Evolutionary conservation across 208 protist genomes (phyloP).

Genomic region (Sergeia podlipaevii): DNA sequence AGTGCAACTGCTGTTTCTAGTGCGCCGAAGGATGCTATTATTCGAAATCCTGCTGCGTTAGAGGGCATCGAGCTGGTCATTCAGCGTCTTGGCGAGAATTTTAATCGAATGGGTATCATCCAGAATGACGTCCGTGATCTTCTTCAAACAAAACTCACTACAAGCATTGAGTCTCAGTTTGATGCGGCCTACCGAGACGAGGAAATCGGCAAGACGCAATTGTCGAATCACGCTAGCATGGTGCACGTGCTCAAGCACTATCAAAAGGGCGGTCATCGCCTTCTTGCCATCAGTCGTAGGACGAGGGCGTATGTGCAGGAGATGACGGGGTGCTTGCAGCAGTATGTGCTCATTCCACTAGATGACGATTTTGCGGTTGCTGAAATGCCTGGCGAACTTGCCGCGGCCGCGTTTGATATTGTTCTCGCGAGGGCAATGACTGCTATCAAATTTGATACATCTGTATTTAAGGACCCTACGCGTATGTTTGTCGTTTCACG

Average conservation of each 20-base stretch:
- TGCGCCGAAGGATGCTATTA: slow-evolving; percentile 15
- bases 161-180: slow-evolving; percentile 41
- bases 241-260: slow-evolving; percentile 61
- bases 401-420: slow-evolving; percentile 46
- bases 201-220: slow-evolving; percentile 34
- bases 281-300: slow-evolving; percentile 48
- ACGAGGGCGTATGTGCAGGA: slow-evolving; percentile 39
- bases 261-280: slow-evolving; percentile 60
- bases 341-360: slow-evolving; percentile 57
- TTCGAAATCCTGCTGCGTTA: slow-evolving; percentile 61
- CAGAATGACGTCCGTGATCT: slow-evolving; percentile 54
- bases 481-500: slow-evolving; percentile 61
- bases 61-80: slow-evolving; percentile 57
- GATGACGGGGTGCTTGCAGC: slow-evolving; percentile 41
- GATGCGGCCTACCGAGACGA: slow-evolving; percentile 59
- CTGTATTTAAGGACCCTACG: slow-evolving; percentile 42
- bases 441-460: slow-evolving; percentile 45
- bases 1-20: background rate
- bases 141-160: slow-evolving; percentile 33
- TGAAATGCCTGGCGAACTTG: slow-evolving; percentile 61
- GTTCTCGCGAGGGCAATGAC: slow-evolving; percentile 39
- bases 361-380: slow-evolving; percentile 74
- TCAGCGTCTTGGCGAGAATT: slow-evolving; percentile 73
- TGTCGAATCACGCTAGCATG: slow-evolving; percentile 14
- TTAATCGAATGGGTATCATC: slow-evolving; percentile 65